Base-by-base conservation (phyloP, 2,329 filamentous ascomycete genomes). In the Peltaster fructicola region DNA sequence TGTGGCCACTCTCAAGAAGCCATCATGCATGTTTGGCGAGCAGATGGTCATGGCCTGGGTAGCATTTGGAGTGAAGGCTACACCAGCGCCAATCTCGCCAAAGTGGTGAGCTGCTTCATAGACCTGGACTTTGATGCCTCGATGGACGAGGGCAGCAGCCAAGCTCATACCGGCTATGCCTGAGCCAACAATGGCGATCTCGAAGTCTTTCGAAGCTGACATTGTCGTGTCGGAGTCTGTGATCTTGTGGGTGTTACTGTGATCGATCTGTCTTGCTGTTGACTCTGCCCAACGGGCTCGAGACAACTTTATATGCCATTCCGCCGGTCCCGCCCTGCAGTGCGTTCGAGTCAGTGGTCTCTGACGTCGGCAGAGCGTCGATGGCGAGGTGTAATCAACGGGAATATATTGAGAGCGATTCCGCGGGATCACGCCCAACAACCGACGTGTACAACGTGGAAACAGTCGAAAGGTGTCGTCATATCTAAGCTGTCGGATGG, bases 131-230 rank as follows among this genome's bases (percentile, higher is more conserved):
- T 48, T 43, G 16, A 68, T 28, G 44, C 26, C 37, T n/a, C 37
- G 41, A 8, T 28, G 23, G 17, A 57, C 45, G 15, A 72, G 57
- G 6, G 56, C 62, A 23, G 65, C 55, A 11, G 62, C 62, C 7
- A 71, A 56, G 6, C 50, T 50, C 10, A 70, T 51, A 14, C 68
- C 67, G 15, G 59, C 59, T 29, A 72, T 67, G 19, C 67, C 67
- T 17, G 63, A 64, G 27, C 66, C 66, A n/a, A 69, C 49, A 20
- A 71, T 62, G n/a, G n/a, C n/a, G n/a, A n/a, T n/a, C n/a, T n/a
- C n/a, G n/a, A n/a, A n/a, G n/a, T n/a, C n/a, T 21, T 8, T 24
- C 14, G 8, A 18, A 8, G 17, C 20, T 15, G 9, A 10, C 17
- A 5, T 20, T 9, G 30, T 16, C 23, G 23, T 24, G n/a, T 17